phyloP scores from a whole-genome alignment of 1,139 yeast species.

The Saccharomyces hybrid region DNA sequence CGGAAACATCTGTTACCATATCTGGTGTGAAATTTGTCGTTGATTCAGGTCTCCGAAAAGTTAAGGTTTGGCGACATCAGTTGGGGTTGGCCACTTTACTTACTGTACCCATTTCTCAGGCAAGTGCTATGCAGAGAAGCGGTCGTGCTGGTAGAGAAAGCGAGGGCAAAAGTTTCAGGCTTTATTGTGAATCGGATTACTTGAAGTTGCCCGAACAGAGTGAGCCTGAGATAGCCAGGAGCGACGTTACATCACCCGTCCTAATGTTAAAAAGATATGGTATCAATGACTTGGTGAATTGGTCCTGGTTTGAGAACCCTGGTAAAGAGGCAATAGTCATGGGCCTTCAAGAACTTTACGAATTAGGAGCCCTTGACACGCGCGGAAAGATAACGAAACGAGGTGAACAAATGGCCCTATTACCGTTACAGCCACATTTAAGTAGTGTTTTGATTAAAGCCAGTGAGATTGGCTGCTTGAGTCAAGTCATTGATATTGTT shows the following conservation, averaged over 20 bases:
- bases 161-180: conserved; percentile 81
- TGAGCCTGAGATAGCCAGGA: conserved; percentile 85
- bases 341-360: conserved; percentile 71
- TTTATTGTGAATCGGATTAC: conserved; percentile 71
- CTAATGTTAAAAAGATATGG: conserved; percentile 77
- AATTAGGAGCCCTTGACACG: conserved; percentile 73
- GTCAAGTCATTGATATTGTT: conserved; percentile 75
- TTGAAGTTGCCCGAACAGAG: conserved; percentile 61
- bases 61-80: conserved; percentile 90
- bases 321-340: conserved; percentile 68
- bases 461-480: conserved; percentile 47
- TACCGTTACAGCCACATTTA: conserved; percentile 89
- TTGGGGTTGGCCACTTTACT: conserved; percentile 83
- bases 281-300: conserved; percentile 71
- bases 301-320: conserved; percentile 93
- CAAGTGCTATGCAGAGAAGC: conserved; percentile 90
- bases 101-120: conserved; percentile 88
- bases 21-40: conserved; percentile 92
- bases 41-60: conserved; percentile 87
- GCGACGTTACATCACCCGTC: conserved; percentile 78
- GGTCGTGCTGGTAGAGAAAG: conserved; percentile 99
- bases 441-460: conserved; percentile 83
- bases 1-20: conserved; percentile 94
- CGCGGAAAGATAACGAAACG: conserved; percentile 65
- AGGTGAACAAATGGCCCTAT: conserved; percentile 77